phyloP scores from a whole-genome alignment of 345 rosid species.

The Luvunga scandens region DNA sequence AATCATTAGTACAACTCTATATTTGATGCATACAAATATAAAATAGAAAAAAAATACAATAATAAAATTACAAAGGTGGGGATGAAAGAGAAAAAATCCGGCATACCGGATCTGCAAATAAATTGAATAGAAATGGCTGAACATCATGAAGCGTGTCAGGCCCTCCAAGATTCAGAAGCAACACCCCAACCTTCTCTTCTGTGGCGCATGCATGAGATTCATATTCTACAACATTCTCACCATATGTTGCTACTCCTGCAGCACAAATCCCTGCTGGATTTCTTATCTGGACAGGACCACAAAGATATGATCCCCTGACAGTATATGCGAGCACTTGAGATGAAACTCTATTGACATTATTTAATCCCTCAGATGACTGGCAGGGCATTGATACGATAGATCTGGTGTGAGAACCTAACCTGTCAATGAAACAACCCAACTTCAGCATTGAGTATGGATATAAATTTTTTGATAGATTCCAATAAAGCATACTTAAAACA shows the following conservation, averaged over 20 bases:
- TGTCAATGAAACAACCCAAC: constrained; percentile 1
- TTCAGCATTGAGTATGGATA: not conserved
- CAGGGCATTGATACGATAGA: constrained; percentile 17
- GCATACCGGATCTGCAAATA: constrained; percentile 92
- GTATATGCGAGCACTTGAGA: constrained; percentile 15
- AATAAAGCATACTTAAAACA: not conserved
- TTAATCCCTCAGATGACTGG: constrained; percentile 18
- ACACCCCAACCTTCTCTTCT: constrained; percentile 75
- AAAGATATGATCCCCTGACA: constrained; percentile 11
- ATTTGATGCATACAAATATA: not conserved
- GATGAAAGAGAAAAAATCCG: not conserved
- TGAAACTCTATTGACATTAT: constrained; percentile 9
- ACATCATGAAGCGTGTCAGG: constrained; percentile 85
- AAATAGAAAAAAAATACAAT: not conserved
- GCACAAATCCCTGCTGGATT: constrained; percentile 36
- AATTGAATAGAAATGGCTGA: constrained; percentile 80
- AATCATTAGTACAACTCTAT: not conserved
- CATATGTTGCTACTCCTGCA: constrained; percentile 33
- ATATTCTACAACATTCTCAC: constrained; percentile 26
- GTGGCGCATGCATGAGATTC: constrained; percentile 29
- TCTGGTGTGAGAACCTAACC: constrained; percentile 22
- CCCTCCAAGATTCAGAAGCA: constrained; percentile 87
- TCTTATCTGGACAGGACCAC: constrained; percentile 28
- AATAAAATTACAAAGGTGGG: not conserved
- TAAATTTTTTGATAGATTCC: not conserved